Conservation (phyloP, 2,329 filamentous ascomycete species). For the Talaromyces sp. region DNA sequence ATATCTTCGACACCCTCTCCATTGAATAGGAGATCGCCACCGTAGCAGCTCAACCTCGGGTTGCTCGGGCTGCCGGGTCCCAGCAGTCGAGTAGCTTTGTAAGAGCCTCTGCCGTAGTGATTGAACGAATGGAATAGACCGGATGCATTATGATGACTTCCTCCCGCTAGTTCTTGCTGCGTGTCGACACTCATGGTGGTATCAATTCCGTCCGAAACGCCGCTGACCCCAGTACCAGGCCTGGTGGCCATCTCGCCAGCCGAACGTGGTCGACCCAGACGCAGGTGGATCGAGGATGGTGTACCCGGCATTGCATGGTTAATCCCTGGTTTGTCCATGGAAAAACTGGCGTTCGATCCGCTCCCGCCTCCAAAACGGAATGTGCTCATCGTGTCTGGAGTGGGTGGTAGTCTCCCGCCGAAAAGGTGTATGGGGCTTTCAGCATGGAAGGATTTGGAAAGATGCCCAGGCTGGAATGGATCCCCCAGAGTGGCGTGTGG, state of each 20-base stretch:
- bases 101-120: slow-evolving; percentile 23
- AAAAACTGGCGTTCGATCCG: slow-evolving; percentile 32
- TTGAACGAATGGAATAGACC: slow-evolving; percentile 26
- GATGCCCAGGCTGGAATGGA: slow-evolving; percentile 19
- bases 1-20: slow-evolving; percentile 18
- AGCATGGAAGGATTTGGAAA: slow-evolving; percentile 15
- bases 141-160: slow-evolving; percentile 21
- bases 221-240: slow-evolving; percentile 27
- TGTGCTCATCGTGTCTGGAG: slow-evolving; percentile 42
- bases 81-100: slow-evolving; percentile 22
- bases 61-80: slow-evolving; percentile 21
- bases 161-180: slow-evolving; percentile 17
- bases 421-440: slow-evolving; percentile 27
- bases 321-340: slow-evolving; percentile 22
- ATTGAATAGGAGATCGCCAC: slow-evolving; percentile 19
- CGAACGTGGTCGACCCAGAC: slow-evolving; percentile 26
- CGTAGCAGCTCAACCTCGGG: slow-evolving; percentile 18
- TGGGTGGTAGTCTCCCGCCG: slow-evolving; percentile 34
- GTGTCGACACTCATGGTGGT: slow-evolving; percentile 29
- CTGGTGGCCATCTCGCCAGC: slow-evolving; percentile 28
- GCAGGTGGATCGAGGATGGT: slow-evolving; percentile 17
- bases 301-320: slow-evolving; percentile 13
- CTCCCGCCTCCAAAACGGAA: slow-evolving; percentile 27
- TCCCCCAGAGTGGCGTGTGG: slow-evolving; percentile 16
- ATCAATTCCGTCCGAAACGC: slow-evolving; percentile 26